A percentile compares a stretch with the other conserved stretches of the same genome.
Evolutionary conservation across 192 early-diverging fungal species (phyloP).

Genomic region (Entomortierella chlamydospora): DNA sequence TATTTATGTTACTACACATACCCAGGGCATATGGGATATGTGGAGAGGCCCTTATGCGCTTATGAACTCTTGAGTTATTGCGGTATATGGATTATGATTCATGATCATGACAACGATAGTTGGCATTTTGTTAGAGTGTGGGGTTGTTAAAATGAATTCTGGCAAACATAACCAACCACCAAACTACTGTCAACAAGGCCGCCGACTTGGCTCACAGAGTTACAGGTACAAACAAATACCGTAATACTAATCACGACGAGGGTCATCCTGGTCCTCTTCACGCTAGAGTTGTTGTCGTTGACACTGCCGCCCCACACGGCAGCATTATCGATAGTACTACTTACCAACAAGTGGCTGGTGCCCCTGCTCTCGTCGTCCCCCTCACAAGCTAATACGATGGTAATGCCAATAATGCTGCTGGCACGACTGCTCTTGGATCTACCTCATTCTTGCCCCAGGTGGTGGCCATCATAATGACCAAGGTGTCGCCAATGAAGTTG

Average conservation of each 20-base stretch:
- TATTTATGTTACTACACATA: no score
- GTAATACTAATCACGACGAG: not conserved
- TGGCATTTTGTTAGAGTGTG: no score
- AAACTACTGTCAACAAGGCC: conserved; percentile 40
- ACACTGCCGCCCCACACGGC: conserved; percentile 20
- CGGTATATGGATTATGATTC: no score
- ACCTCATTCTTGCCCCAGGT: conserved; percentile 16
- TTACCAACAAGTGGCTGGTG: conserved; percentile 15
- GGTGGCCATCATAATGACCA: no score
- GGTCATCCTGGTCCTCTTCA: conserved; percentile 12
- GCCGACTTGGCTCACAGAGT: conserved; percentile 25
- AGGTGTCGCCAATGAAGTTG: conserved; percentile 16
- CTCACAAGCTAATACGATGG: not conserved
- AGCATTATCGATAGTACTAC: conserved; percentile 13
- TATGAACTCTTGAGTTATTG: no score
- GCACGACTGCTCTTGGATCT: not conserved
- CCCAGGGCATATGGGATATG: no score
- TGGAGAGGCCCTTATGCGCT: no score
- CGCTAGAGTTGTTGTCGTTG: conserved; percentile 20
- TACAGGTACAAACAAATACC: conserved; percentile 15
- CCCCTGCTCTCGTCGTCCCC: not conserved
- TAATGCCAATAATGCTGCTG: not conserved
- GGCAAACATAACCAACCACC: conserved; percentile 6
- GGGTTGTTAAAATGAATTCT: not conserved
- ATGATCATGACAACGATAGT: no score